phyloP scores from a whole-genome alignment of 768 basidiomycete genomes.

The Russula vinacea region DNA sequence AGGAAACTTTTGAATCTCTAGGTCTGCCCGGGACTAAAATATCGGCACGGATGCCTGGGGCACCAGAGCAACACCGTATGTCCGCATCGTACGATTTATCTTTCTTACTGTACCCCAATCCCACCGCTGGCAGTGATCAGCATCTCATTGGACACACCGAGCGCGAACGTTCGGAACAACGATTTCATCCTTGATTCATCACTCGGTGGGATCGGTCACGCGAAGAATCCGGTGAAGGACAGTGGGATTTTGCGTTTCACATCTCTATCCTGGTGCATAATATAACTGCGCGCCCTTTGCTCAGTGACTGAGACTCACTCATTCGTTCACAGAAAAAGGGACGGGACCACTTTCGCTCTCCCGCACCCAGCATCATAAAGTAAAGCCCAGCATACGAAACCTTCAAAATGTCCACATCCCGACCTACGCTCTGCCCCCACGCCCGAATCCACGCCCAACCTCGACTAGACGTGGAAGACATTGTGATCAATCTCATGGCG shows the following conservation, averaged over 20 bases:
- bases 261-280: conserved; percentile 16
- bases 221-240: conserved; percentile 24
- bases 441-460: conserved; percentile 33
- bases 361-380: conserved; percentile 18
- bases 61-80: conserved; percentile 38
- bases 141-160: conserved; percentile 13
- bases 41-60: conserved; percentile 47
- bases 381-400: conserved; percentile 33
- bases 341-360: conserved; percentile 5
- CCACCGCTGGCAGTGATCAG: conserved; percentile 7
- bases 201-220: conserved; percentile 23
- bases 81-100: conserved; percentile 40
- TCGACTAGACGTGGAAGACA: conserved; percentile 13
- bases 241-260: conserved; percentile 29
- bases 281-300: conserved; percentile 1
- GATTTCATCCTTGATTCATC: conserved; percentile 17
- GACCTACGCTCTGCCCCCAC: conserved; percentile 35
- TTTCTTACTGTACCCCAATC: neutral
- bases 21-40: conserved; percentile 57
- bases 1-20: conserved; percentile 56
- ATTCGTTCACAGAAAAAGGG: conserved; percentile 5
- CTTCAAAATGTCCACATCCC: conserved; percentile 45
- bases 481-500: neutral
- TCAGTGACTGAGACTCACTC: neutral
- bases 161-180: conserved; percentile 20